phyloP scores from a whole-genome alignment of 1,284 basidiomycete species.

The Megacollybia platyphylla region DNA sequence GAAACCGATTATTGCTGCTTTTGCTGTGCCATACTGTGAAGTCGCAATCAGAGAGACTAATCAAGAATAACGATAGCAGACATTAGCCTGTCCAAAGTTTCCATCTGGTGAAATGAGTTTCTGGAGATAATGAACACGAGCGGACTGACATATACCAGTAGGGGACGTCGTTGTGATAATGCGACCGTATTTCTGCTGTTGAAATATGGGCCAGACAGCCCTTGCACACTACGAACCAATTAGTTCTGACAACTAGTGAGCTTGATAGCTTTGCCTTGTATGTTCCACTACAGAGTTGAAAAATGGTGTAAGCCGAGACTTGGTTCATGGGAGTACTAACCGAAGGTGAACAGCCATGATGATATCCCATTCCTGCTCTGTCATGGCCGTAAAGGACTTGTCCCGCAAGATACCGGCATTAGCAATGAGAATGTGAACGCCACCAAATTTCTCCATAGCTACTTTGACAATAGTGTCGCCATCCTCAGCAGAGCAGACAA shows the following conservation, averaged over 20 bases:
- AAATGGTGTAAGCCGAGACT: not conserved
- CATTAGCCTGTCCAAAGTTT: slow-evolving; percentile 88
- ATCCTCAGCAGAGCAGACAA: slow-evolving; percentile 83
- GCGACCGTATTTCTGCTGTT: slow-evolving; percentile 93
- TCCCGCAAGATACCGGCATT: slow-evolving; percentile 94
- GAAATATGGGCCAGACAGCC: slow-evolving; percentile 95
- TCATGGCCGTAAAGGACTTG: slow-evolving; percentile 85
- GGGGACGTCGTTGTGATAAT: slow-evolving; percentile 91
- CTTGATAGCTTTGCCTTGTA: slow-evolving; percentile 36
- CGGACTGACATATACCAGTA: slow-evolving; percentile 79
- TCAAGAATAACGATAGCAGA: slow-evolving; percentile 16
- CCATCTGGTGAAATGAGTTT: slow-evolving; percentile 45
- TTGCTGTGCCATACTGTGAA: slow-evolving; percentile 77
- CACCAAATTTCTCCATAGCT: slow-evolving; percentile 81
- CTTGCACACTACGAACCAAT: slow-evolving; percentile 52
- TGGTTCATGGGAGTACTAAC: slow-evolving; percentile 18
- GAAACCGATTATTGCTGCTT: slow-evolving; percentile 87
- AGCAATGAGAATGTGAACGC: slow-evolving; percentile 82
- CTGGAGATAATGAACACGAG: not conserved
- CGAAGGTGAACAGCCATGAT: slow-evolving; percentile 84
- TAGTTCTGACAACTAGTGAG: not conserved
- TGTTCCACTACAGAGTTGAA: slow-evolving; percentile 33
- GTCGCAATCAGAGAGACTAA: not conserved
- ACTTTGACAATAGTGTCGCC: slow-evolving; percentile 85
- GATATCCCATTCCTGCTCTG: slow-evolving; percentile 89